These are phyloP conservation scores for Aspergillus neoniger DNA, from an alignment of 2,329 filamentous ascomycete genomes.

Conservation along the genomic window DNA sequence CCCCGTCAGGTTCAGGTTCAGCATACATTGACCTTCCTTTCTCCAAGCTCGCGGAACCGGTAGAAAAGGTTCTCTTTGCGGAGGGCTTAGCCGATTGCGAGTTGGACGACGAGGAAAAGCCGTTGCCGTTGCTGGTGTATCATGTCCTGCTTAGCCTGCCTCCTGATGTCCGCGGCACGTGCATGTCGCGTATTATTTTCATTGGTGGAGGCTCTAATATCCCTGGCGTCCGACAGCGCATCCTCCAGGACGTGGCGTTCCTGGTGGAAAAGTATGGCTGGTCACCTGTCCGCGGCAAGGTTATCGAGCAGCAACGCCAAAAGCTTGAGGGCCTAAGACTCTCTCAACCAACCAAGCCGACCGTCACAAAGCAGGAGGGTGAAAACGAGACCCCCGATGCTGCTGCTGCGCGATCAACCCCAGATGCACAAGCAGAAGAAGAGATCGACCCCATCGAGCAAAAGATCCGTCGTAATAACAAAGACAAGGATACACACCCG, in stretches of 20 bases:
- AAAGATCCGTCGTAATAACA: conserved; percentile 40
- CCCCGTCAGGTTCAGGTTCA: conserved; percentile 43
- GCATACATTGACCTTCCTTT: conserved; percentile 65
- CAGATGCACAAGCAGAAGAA: conserved; percentile 19
- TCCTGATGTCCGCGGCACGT: conserved; percentile 77
- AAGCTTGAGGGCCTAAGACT: conserved; percentile 46
- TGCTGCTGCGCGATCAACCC: conserved; percentile 20
- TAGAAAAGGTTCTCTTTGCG: conserved; percentile 73
- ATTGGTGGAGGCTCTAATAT: conserved; percentile 78
- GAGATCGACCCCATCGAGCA: conserved; percentile 48
- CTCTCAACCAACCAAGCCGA: conserved; percentile 19
- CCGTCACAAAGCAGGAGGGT: neutral
- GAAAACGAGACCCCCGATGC: conserved; percentile 19
- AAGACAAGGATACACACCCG: conserved; percentile 36
- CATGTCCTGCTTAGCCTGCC: conserved; percentile 72
- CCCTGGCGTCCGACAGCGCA: conserved; percentile 74
- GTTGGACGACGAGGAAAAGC: conserved; percentile 84
- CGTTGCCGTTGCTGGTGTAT: conserved; percentile 76
- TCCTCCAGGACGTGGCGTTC: conserved; percentile 71
- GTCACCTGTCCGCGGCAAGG: conserved; percentile 73
- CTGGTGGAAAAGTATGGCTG: conserved; percentile 72
- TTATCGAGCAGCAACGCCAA: conserved; percentile 52
- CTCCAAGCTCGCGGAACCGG: conserved; percentile 69
- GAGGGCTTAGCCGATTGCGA: conserved; percentile 54
- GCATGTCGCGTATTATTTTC: conserved; percentile 87